Evolutionary conservation across 352 stramenopile species (phyloP), one percentile per base, ranked within the genome.

Genomic region (Phytophthora nicotianae): DNA sequence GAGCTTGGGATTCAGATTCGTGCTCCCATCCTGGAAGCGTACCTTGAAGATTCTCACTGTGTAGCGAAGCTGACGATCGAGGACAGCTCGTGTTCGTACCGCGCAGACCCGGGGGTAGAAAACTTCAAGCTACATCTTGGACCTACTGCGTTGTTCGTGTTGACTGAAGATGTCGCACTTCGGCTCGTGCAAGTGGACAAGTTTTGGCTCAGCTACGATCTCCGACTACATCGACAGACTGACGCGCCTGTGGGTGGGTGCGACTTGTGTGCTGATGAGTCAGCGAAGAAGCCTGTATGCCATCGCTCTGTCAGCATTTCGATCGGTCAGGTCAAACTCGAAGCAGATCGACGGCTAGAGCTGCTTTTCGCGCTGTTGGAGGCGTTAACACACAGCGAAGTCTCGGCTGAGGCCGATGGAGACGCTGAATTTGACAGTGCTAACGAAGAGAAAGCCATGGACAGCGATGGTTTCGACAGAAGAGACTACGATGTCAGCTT

Each of bases 101-200:
- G 72, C 7, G 83, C 86, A 10, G 81, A 93, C 20, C 56, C 84
- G 14, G 62, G 63, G 33, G 66, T 79, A 26, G 88, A 96, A 54
- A 89, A 74, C 33, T 75, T 89, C 8, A 89, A 79, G 46, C 66
- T 95, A 10, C 67, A 89, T 42, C 57, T 96, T 10, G 86, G 84
- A 11, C 84, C 88, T 2, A 95, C 85, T 0, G 86, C 88, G 17
- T 58, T 96, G 11, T 94, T 91, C 52, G 86, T 96, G 1, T 47
- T 96, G 32, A 95, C 88, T 0, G 81, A 94, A 56, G 88, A 95
- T 66, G 86, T 95, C n/a, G 86, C 88, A 0, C 79, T 96, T 54
- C 83, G 88, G 21, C 65, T 96, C 2, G 86, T 89, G 1, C 88
- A 96, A 69, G 73, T 95, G 9, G 86, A 94, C 54, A 87, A 86